Percentiles rank a stretch among this genome's conserved stretches.
Conservation (phyloP, 306 rosid genomes). For the Quercus engelmannii region DNA sequence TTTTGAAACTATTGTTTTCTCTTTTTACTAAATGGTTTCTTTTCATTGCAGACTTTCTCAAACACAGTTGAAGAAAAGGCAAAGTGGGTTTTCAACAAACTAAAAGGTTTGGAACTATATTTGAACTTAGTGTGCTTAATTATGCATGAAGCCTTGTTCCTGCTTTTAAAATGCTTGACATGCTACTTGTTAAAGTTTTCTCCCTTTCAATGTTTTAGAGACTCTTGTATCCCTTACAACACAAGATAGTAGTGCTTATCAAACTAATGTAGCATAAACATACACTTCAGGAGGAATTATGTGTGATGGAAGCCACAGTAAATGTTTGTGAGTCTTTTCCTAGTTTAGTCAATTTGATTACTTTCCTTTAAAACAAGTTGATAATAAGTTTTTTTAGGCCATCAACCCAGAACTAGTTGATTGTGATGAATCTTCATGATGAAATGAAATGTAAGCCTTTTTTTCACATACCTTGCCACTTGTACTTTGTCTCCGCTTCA, state of each 20-base stretch:
- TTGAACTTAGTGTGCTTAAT: not conserved
- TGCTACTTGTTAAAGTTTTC: not conserved
- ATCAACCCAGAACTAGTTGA: not conserved
- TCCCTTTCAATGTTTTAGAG: not conserved
- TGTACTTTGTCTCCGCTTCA: not conserved
- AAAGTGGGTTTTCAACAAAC: conserved; percentile 93
- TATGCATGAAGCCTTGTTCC: not conserved
- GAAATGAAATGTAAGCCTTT: not conserved
- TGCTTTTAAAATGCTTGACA: not conserved
- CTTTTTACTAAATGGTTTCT: conserved; percentile 2
- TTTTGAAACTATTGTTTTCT: conserved; percentile 12
- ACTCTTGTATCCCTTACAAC: not conserved
- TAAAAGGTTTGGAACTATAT: conserved; percentile 56
- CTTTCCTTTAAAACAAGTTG: not conserved
- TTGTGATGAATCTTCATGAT: not conserved
- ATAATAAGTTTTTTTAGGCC: not conserved
- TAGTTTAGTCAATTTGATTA: not conserved
- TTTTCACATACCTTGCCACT: not conserved
- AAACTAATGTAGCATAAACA: not conserved
- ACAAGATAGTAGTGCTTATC: not conserved
- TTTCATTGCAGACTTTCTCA: conserved; percentile 71
- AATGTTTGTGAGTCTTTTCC: not conserved
- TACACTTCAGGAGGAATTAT: not conserved
- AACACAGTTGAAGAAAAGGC: conserved; percentile 95
- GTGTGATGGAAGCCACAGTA: not conserved